Percentiles rank a stretch among this genome's conserved stretches.
Conservation (phyloP, 2,329 filamentous ascomycete species). For the Neophaeococcomyces mojaviensis region DNA sequence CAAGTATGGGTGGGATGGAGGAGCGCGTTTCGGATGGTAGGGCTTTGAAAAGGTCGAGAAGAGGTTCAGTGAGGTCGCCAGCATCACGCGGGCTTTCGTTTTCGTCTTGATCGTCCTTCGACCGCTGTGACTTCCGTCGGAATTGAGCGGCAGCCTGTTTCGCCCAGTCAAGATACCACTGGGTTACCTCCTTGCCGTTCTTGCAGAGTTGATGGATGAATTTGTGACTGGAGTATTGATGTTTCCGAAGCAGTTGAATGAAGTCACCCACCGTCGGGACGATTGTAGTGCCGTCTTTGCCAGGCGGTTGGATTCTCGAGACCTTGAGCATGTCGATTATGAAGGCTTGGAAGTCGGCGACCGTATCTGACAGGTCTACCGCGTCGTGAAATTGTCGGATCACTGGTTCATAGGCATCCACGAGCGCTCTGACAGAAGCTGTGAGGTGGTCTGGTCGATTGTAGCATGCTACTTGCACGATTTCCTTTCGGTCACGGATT, state of each 20-base stretch:
- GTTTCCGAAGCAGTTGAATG: slow-evolving; percentile 57
- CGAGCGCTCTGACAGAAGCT: slow-evolving; percentile 54
- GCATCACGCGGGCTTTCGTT: slow-evolving; percentile 26
- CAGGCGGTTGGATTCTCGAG: slow-evolving; percentile 31
- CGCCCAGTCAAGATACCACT: slow-evolving; percentile 55
- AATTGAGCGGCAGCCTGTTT: slow-evolving; percentile 54
- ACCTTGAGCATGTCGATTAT: slow-evolving; percentile 62
- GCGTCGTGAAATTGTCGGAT: slow-evolving; percentile 64
- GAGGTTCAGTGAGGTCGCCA: slow-evolving; percentile 35
- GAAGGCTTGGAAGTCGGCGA: slow-evolving; percentile 61
- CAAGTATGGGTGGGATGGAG: slow-evolving; percentile 45
- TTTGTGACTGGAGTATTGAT: slow-evolving; percentile 57
- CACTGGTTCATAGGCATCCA: slow-evolving; percentile 65
- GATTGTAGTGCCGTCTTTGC: slow-evolving; percentile 25
- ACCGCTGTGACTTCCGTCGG: slow-evolving; percentile 20
- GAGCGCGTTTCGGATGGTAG: slow-evolving; percentile 44
- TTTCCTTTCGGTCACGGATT: slow-evolving; percentile 64
- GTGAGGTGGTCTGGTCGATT: slow-evolving; percentile 67
- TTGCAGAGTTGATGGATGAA: slow-evolving; percentile 64
- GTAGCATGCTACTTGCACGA: slow-evolving; percentile 60
- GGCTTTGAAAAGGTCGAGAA: slow-evolving; percentile 37
- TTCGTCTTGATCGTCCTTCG: slow-evolving; percentile 4
- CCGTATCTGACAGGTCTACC: slow-evolving; percentile 62
- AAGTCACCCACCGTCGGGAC: slow-evolving; percentile 64
- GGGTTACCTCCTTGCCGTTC: slow-evolving; percentile 59